Conservation (phyloP, 139 green algal species). For the Desmodesmus armatus region DNA sequence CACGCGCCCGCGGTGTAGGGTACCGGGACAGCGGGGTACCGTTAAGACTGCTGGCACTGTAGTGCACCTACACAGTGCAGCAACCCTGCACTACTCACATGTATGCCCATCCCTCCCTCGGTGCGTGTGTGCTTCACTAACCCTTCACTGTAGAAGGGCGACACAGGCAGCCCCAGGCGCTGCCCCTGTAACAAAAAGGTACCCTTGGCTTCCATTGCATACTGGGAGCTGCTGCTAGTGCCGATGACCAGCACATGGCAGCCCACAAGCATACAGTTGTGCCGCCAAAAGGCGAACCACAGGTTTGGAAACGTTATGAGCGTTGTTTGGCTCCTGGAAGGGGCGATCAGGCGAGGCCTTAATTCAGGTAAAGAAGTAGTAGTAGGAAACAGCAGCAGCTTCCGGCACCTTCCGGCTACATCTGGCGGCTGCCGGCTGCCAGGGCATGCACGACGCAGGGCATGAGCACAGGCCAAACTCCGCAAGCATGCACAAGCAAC, state of each 20-base stretch:
- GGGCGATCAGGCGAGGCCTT: neutral
- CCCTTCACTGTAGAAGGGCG: conserved; percentile 20
- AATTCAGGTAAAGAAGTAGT: neutral
- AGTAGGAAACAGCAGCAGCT: too few species aligned
- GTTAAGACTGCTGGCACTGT: too few species aligned
- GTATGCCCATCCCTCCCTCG: conserved; percentile 56
- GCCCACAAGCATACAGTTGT: conserved; percentile 44
- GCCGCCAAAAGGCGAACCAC: conserved; percentile 55
- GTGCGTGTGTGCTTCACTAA: conserved; percentile 52
- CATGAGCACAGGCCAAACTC: neutral
- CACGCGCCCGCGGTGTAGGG: too few species aligned
- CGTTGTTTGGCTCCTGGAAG: conserved; percentile 13
- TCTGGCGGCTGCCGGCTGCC: too few species aligned
- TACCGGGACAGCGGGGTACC: too few species aligned
- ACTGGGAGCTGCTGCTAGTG: conserved; percentile 26
- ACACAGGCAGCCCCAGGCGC: conserved; percentile 42
- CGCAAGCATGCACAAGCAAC: neutral
- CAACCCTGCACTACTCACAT: conserved; percentile 31
- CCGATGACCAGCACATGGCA: conserved; percentile 34
- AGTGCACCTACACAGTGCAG: neutral
- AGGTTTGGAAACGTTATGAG: conserved; percentile 31
- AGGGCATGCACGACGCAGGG: neutral
- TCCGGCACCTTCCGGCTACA: too few species aligned
- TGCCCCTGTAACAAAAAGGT: conserved; percentile 47
- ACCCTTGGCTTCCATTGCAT: conserved; percentile 48